Conservation (phyloP, 768 basidiomycete species). For the Xerocomellus chrysenteron region DNA sequence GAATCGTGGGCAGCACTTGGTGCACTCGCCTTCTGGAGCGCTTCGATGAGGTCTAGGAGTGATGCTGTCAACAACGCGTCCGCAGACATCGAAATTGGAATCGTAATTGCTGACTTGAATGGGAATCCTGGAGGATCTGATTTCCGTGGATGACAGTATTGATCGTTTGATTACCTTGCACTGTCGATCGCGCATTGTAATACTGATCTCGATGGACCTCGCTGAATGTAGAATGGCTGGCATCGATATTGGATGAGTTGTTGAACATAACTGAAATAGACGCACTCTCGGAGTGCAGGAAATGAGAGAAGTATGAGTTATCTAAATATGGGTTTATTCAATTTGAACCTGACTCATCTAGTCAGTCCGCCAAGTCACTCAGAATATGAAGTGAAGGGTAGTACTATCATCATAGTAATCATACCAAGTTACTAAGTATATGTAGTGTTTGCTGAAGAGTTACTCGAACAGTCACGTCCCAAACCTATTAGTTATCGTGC, state of each 20-base stretch:
- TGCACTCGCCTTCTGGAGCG: slow-evolving; percentile 16
- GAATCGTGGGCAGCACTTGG: slow-evolving; percentile 22
- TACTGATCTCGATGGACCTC: slow-evolving; percentile 18
- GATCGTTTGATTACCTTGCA: slow-evolving; percentile 20
- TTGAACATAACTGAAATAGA: too few relatives aligned
- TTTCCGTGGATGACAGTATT: slow-evolving; percentile 19
- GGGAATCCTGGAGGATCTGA: slow-evolving; percentile 16
- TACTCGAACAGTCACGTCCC: too few relatives aligned
- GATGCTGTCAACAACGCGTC: not conserved
- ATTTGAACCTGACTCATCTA: too few relatives aligned
- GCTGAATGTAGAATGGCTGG: slow-evolving; percentile 16
- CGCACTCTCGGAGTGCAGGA: too few relatives aligned
- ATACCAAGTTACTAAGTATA: too few relatives aligned
- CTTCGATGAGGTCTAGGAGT: slow-evolving; percentile 11
- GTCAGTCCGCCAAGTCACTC: too few relatives aligned
- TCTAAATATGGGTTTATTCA: too few relatives aligned
- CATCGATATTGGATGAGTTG: slow-evolving; percentile 8
- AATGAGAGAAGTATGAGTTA: too few relatives aligned
- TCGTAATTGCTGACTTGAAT: not conserved
- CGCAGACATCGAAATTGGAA: not conserved
- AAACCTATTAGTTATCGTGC: too few relatives aligned
- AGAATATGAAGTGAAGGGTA: too few relatives aligned
- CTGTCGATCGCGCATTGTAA: slow-evolving; percentile 4
- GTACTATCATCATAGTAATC: too few relatives aligned
- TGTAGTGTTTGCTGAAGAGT: too few relatives aligned